Conservation (phyloP, 306 rosid species). For the Myrica gale region DNA sequence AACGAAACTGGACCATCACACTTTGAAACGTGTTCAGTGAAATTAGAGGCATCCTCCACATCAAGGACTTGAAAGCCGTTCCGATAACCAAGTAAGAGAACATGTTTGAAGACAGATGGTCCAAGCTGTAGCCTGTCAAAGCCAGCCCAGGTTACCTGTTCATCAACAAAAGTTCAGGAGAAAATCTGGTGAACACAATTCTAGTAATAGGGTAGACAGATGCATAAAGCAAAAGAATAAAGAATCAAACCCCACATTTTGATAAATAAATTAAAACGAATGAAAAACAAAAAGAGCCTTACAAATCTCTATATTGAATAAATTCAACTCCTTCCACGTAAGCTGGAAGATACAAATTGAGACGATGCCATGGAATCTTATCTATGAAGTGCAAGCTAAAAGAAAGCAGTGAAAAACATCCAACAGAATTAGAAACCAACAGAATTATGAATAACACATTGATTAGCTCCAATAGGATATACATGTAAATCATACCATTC, state of each 20-base stretch:
- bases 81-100: conserved; percentile 79
- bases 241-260: not conserved
- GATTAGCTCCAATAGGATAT: not conserved
- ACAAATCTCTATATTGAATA: not conserved
- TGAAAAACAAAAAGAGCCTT: not conserved
- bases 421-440: not conserved
- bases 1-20: conserved; percentile 76
- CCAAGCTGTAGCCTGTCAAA: conserved; percentile 74
- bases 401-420: not conserved
- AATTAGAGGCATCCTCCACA: conserved; percentile 75
- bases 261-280: too few relatives aligned
- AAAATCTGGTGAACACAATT: not conserved
- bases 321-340: not conserved
- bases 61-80: conserved; percentile 91
- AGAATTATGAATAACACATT: not conserved
- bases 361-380: not conserved
- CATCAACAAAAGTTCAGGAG: conserved; percentile 18
- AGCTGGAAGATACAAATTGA: not conserved
- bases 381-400: not conserved
- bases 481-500: not conserved
- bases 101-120: conserved; percentile 43
- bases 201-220: not conserved
- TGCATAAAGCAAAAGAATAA: not conserved
- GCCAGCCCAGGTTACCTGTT: conserved; percentile 91
- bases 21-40: conserved; percentile 77